phyloP scores from a whole-genome alignment of 306 rosid genomes.

The Leucaena leucocephala region DNA sequence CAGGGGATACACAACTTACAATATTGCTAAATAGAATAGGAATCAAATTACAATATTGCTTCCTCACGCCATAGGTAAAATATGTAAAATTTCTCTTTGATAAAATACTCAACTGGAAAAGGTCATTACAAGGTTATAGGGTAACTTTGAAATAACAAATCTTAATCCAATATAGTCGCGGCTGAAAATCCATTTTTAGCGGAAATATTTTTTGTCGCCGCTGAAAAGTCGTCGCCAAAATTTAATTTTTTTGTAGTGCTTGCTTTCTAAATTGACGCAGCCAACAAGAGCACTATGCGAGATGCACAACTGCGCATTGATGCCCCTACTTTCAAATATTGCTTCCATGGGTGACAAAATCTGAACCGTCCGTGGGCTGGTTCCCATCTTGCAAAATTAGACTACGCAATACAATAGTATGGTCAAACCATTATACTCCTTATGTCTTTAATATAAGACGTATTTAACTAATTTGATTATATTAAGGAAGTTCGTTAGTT shows the following conservation, averaged over 20 bases:
- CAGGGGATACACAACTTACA: slow-evolving; percentile 61
- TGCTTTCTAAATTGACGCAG: slow-evolving; percentile 55
- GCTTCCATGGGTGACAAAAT: slow-evolving; percentile 86
- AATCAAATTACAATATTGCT: slow-evolving; percentile 13
- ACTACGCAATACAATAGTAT: slow-evolving; percentile 43
- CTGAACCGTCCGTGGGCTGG: slow-evolving; percentile 77
- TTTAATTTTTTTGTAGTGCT: too few relatives aligned
- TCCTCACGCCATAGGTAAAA: slow-evolving; percentile 9
- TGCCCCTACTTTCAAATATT: slow-evolving; percentile 72
- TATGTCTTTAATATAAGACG: too few relatives aligned
- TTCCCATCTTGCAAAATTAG: slow-evolving; percentile 91
- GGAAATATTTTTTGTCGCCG: too few relatives aligned
- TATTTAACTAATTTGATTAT: too few relatives aligned
- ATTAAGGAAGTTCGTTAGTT: too few relatives aligned
- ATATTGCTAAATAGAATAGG: too few relatives aligned
- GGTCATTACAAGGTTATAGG: neutral
- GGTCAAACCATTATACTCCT: neutral
- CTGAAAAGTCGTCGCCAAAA: too few relatives aligned
- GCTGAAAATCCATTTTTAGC: too few relatives aligned
- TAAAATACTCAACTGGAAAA: neutral
- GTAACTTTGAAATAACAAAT: neutral
- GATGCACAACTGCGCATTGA: slow-evolving; percentile 78
- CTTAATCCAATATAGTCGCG: slow-evolving; percentile 31
- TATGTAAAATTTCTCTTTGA: neutral
- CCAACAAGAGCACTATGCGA: slow-evolving; percentile 77